Conservation (phyloP, 1,139 yeast species). For the Blastobotrys elegans region DNA sequence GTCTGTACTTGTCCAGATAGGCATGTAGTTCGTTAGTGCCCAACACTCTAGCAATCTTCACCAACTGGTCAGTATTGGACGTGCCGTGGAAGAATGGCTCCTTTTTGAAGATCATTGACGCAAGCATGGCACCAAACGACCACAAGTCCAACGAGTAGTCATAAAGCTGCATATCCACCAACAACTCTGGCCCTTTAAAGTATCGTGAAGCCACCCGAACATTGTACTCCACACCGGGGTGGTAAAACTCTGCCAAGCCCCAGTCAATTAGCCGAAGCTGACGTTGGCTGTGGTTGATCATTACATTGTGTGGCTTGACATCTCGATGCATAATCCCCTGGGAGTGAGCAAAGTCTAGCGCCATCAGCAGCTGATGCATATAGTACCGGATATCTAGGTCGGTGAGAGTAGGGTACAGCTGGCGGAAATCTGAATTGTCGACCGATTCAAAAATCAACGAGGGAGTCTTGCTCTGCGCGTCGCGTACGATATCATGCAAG, state of each 20-base stretch:
- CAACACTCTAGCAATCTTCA: slow-evolving; percentile 82
- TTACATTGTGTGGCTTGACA: slow-evolving; percentile 93
- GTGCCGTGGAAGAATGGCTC: slow-evolving; percentile 96
- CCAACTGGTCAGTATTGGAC: slow-evolving; percentile 88
- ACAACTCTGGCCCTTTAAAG: slow-evolving; percentile 89
- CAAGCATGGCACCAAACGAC: slow-evolving; percentile 95
- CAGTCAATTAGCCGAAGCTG: slow-evolving; percentile 80
- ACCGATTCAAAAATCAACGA: slow-evolving; percentile 84
- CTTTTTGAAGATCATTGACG: slow-evolving; percentile 91
- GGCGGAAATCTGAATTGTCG: slow-evolving; percentile 79
- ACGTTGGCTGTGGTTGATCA: slow-evolving; percentile 79
- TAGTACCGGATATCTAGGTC: slow-evolving; percentile 75
- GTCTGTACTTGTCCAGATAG: slow-evolving; percentile 66
- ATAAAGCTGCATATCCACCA: slow-evolving; percentile 81
- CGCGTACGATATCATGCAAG: slow-evolving; percentile 75
- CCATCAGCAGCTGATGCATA: slow-evolving; percentile 77
- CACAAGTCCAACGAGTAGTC: slow-evolving; percentile 90
- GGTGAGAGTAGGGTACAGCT: slow-evolving; percentile 76
- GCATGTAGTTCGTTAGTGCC: slow-evolving; percentile 76
- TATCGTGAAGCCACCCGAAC: slow-evolving; percentile 94
- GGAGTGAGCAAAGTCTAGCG: slow-evolving; percentile 85
- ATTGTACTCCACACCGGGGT: slow-evolving; percentile 84
- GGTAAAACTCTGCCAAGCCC: slow-evolving; percentile 96
- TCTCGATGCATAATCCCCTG: slow-evolving; percentile 97
- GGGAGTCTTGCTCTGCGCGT: slow-evolving; percentile 78